Evolutionary conservation across 371 early-diverging fungal species (phyloP).

Genomic region (Syncephalis fuscata): DNA sequence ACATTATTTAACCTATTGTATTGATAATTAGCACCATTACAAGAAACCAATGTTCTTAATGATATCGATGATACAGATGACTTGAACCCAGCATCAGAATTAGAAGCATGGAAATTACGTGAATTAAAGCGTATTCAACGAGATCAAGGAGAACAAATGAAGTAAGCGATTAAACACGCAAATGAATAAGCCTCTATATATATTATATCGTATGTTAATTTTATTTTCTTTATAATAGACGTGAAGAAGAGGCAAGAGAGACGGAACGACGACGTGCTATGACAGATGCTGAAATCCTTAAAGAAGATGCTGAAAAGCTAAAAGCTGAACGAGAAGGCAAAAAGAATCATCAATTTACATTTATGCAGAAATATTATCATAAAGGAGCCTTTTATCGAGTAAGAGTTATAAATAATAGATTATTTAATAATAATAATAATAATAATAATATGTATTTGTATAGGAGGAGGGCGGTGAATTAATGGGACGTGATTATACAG

Average conservation of each 20-base stretch:
- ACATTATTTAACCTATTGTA: neutral
- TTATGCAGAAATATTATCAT: constrained; percentile 74
- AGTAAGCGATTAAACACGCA: constrained; percentile 24
- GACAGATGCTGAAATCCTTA: constrained; percentile 62
- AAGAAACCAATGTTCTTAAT: constrained; percentile 6
- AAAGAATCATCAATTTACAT: constrained; percentile 26
- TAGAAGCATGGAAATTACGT: constrained; percentile 82
- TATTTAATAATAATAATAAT: neutral
- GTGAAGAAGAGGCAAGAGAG: constrained; percentile 60
- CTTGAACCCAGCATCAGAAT: constrained; percentile 71
- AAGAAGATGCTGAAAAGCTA: constrained; percentile 42
- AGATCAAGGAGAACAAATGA: constrained; percentile 59
- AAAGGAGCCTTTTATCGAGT: constrained; percentile 76
- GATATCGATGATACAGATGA: constrained; percentile 87
- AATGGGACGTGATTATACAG: constrained; percentile 46
- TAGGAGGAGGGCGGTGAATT: constrained; percentile 38
- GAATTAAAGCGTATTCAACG: constrained; percentile 79
- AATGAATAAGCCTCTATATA: neutral
- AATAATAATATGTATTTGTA: neutral
- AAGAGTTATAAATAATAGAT: neutral
- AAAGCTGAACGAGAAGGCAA: constrained; percentile 29
- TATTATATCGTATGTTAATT: too few species aligned
- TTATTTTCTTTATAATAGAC: constrained; percentile 15
- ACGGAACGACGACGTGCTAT: constrained; percentile 62
- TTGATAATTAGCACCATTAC: constrained; percentile 2